A percentile compares a stretch with the other conserved stretches of the same genome.
phyloP scores from a whole-genome alignment of 2,329 filamentous ascomycete genomes.

The Parastagonospora avenae region DNA sequence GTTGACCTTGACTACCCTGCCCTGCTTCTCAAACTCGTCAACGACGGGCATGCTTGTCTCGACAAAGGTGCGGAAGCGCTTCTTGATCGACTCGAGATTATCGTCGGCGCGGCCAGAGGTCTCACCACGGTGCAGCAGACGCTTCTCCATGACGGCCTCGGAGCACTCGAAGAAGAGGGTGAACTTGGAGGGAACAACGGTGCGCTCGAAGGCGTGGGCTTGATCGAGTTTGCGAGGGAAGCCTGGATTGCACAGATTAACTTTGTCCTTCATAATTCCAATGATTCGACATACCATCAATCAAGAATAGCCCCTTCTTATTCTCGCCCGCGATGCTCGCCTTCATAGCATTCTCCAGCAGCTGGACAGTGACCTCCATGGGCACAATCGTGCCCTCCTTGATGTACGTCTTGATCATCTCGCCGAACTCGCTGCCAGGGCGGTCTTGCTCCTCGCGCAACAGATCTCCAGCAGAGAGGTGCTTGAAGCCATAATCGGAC shows the following conservation, averaged over 20 bases:
- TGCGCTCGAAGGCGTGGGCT: conserved; percentile 88
- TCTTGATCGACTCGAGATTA: conserved; percentile 93
- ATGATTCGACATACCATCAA: conserved; percentile 57
- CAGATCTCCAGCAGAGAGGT: conserved; percentile 91
- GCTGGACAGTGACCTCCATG: conserved; percentile 95
- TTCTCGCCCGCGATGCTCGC: conserved; percentile 63
- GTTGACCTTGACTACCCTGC: conserved; percentile 78
- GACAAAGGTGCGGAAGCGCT: conserved; percentile 91
- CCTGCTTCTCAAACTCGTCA: conserved; percentile 76
- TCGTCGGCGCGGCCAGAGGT: conserved; percentile 91
- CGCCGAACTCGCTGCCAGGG: conserved; percentile 83
- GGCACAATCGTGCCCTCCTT: conserved; percentile 94
- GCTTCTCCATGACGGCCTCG: conserved; percentile 83
- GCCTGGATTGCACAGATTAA: conserved; percentile 51
- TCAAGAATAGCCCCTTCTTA: conserved; percentile 72
- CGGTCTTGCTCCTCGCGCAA: conserved; percentile 92
- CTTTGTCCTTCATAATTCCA: not conserved
- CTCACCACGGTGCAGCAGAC: conserved; percentile 87
- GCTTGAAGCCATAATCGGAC: conserved; percentile 84
- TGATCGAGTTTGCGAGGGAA: conserved; percentile 99
- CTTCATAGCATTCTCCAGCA: conserved; percentile 93
- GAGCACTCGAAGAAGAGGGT: conserved; percentile 95
- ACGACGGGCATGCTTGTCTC: conserved; percentile 99
- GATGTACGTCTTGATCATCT: conserved; percentile 92
- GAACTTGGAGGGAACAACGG: conserved; percentile 80